Evolutionary conservation across 345 rosid species (phyloP).

Genomic region (Gossypium ekmanianum): DNA sequence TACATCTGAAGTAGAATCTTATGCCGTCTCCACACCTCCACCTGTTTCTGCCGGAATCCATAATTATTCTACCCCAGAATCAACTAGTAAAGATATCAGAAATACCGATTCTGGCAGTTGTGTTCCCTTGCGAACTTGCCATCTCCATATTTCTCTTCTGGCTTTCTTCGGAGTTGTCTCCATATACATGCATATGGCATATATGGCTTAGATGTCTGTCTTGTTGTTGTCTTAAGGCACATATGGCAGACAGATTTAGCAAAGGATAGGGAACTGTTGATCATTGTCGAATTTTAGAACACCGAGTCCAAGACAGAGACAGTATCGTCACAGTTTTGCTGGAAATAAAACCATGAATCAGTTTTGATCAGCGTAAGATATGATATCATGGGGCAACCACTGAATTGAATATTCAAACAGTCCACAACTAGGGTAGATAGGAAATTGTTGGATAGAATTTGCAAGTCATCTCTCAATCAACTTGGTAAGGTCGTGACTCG

Average conservation of each 20-base stretch:
- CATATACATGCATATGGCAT: conserved; percentile 1
- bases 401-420: neutral
- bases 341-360: neutral
- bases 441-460: neutral
- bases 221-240: too few species aligned
- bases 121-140: conserved; percentile 21
- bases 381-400: neutral
- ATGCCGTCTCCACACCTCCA: conserved; percentile 47
- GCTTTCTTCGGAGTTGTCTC: conserved; percentile 15
- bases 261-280: neutral
- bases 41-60: conserved; percentile 57
- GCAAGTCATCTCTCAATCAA: neutral
- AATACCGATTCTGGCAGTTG: conserved; percentile 33
- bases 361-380: neutral
- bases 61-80: conserved; percentile 32
- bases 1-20: conserved; percentile 31
- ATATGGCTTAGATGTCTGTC: neutral
- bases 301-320: neutral
- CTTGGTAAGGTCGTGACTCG: neutral
- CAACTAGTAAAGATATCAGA: conserved; percentile 25
- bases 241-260: neutral
- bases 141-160: conserved; percentile 6
- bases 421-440: neutral
- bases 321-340: neutral
- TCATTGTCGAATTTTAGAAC: neutral